Base-by-base conservation (phyloP, 2,329 filamentous ascomycete genomes). In the Proliferodiscus dingleyae region DNA sequence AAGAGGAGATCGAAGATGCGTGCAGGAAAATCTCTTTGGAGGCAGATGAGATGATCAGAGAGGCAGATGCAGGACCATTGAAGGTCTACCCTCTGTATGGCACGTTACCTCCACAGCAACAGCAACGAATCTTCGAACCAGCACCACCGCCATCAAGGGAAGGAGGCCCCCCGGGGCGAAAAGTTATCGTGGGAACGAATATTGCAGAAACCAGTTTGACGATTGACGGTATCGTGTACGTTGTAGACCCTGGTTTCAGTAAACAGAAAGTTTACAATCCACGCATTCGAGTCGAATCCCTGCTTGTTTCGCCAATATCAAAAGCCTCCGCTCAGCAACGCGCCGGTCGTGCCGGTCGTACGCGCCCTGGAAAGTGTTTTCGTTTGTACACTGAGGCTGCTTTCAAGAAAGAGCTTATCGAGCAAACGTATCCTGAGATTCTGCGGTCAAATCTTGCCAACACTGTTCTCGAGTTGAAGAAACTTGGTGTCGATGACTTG, bases 181-280 rank as follows among this genome's bases (percentile, higher is more conserved):
- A 98, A 68, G 84, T 83, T 63, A 94, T 98, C 58, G 78, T 98
- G 23, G 88, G 90, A 8, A 98, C 93, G 55, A 98, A 98, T 68
- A 98, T 98, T 67, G 93, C 93, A 36, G 93, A 98, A 72, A 98
- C 93, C 0, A 91, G 85, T 61, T 80, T 98, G 68, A 98, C 93
- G 37, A 98, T 98, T 50, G 93, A 98, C 63, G 93, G 93, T 64
- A 98, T 98, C 53, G 93, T 98, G 28, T 98, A 96, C 62, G 93
- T 98, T 26, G 91, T 98, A n/a, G 93, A 98, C 62, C 91, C 93
- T 2, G 93, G 93, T 28, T 98, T 98, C 73, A 95, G 89, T 71
- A 98, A 98, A 72, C 93, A 98, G 63, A 98, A 97, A 70, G 93
- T 97, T 52, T 98, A 97, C 74, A 97, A 98, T 67, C 91, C 93